Conservation (phyloP, 345 rosid genomes). For the Bruguiera sexangula region DNA sequence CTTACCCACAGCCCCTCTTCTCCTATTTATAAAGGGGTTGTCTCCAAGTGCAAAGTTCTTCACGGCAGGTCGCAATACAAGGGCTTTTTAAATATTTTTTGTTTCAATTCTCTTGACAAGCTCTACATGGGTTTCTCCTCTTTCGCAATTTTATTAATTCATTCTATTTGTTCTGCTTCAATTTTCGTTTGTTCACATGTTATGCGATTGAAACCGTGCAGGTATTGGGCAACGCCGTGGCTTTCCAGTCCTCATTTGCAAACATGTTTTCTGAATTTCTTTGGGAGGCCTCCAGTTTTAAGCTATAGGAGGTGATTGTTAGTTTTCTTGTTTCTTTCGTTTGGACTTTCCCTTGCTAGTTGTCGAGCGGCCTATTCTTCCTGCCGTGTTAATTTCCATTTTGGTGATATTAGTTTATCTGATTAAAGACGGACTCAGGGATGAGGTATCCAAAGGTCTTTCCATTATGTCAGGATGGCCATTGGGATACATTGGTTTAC, state of each 20-base stretch:
- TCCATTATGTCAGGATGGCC: no score
- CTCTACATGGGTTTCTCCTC: not conserved
- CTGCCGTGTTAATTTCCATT: no score
- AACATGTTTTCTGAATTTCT: conserved; percentile 57
- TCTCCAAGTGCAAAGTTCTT: conserved; percentile 62
- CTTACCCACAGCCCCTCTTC: conserved; percentile 48
- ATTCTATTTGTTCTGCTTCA: not conserved
- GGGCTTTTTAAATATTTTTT: not conserved
- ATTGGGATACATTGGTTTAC: no score
- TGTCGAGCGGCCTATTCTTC: not conserved
- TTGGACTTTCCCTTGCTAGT: not conserved
- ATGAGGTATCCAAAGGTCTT: no score
- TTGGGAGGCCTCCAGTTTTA: conserved; percentile 72
- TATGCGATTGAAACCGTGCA: conserved; percentile 13
- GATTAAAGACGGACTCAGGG: no score
- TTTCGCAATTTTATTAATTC: not conserved
- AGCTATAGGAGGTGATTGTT: conserved; percentile 59
- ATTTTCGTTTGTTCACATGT: not conserved
- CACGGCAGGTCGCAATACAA: conserved; percentile 51
- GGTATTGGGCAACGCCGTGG: conserved; percentile 80
- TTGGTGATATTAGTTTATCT: no score
- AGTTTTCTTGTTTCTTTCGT: not conserved
- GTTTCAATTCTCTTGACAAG: not conserved
- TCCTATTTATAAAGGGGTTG: conserved; percentile 48
- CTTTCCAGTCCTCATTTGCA: conserved; percentile 88